These are phyloP conservation scores for Garcia nutans DNA, from an alignment of 345 rosid species.

Conservation along the genomic window DNA sequence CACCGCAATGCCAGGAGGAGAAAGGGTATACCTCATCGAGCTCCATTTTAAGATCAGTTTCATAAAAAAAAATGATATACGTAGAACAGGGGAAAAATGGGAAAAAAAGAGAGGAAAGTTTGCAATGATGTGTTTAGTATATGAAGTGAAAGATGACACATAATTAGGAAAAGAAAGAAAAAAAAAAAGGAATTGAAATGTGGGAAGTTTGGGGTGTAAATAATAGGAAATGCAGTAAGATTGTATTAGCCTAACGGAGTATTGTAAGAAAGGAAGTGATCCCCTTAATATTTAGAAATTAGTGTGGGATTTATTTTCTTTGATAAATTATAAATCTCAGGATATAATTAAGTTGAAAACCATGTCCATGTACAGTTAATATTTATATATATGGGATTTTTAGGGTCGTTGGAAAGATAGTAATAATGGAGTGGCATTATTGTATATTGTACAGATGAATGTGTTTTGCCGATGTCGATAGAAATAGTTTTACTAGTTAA, in stretches of 20 bases:
- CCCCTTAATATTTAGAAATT: conserved; percentile 2
- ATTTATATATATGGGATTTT: neutral
- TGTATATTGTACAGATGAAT: conserved; percentile 9
- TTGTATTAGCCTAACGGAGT: conserved; percentile 5
- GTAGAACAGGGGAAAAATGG: too few species aligned
- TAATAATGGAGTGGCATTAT: conserved; percentile 10
- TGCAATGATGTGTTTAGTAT: neutral
- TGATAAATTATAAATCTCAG: conserved; percentile 5
- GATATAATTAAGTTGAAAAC: neutral
- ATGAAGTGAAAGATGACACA: neutral
- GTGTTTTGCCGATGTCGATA: neutral
- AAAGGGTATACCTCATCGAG: conserved; percentile 84
- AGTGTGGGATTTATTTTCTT: neutral
- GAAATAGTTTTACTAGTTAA: neutral
- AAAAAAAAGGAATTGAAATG: neutral
- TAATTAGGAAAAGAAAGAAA: neutral
- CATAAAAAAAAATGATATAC: neutral
- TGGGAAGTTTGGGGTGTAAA: conserved; percentile 17
- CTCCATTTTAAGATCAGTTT: conserved; percentile 40
- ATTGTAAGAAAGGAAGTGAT: neutral
- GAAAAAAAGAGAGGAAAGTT: neutral
- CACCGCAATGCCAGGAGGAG: conserved; percentile 68
- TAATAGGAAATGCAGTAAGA: conserved; percentile 1
- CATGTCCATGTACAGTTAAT: conserved; percentile 16
- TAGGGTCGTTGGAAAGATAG: conserved; percentile 8